A percentile compares a stretch with the other conserved stretches of the same genome.
phyloP scores from a whole-genome alignment of 805 yeast species.

The Ogataea wickerhamii region DNA sequence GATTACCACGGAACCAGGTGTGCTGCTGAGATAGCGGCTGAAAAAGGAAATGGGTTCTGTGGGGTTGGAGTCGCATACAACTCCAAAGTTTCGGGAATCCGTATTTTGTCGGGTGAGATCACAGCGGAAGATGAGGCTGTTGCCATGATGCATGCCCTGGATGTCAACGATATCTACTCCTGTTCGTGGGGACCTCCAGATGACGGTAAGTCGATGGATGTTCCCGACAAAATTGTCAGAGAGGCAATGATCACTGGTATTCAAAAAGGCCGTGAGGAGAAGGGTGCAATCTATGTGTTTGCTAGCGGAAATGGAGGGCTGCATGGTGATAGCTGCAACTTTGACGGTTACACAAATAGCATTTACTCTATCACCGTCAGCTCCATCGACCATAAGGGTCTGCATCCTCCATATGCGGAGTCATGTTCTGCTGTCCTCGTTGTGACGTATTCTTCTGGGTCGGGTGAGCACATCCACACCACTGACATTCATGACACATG shows the following conservation, averaged over 20 bases:
- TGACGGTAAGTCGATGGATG: conserved; percentile 82
- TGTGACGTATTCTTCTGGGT: conserved; percentile 89
- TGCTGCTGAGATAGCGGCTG: conserved; percentile 96
- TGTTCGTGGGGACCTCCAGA: conserved; percentile 99
- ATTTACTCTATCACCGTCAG: conserved; percentile 94
- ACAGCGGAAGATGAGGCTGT: conserved; percentile 89
- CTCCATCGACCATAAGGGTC: conserved; percentile 83
- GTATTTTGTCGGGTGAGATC: conserved; percentile 79
- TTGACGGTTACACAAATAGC: conserved; percentile 95
- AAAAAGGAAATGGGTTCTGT: conserved; percentile 73
- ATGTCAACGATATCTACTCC: conserved; percentile 87
- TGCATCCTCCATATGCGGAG: conserved; percentile 88
- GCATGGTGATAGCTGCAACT: conserved; percentile 86
- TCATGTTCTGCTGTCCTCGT: conserved; percentile 93
- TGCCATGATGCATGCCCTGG: conserved; percentile 75
- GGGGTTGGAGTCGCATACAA: conserved; percentile 97
- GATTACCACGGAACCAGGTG: conserved; percentile 97
- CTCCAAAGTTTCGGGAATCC: conserved; percentile 82
- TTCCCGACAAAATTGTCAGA: conserved; percentile 73
- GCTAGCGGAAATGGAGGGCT: conserved; percentile 94
- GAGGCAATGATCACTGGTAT: conserved; percentile 84
- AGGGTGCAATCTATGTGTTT: conserved; percentile 88
- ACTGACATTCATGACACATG: conserved; percentile 74
- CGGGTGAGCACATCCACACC: conserved; percentile 84
- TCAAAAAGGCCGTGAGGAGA: conserved; percentile 71